phyloP scores from a whole-genome alignment of 1,139 yeast species.

The Candida sp. region DNA sequence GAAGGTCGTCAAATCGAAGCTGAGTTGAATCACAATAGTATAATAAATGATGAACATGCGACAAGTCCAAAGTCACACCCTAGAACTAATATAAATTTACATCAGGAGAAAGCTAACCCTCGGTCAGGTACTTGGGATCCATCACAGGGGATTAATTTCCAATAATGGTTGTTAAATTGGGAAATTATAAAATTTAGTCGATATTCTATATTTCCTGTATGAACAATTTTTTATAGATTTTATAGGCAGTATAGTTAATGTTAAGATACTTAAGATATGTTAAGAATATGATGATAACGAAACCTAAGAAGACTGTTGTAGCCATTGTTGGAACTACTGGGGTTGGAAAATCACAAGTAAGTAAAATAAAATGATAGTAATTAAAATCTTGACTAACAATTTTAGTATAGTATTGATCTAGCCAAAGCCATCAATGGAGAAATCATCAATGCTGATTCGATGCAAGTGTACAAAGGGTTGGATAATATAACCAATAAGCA shows the following conservation, averaged over 20 bases:
- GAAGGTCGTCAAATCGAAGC: constrained; percentile 53
- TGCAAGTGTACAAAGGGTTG: constrained; percentile 82
- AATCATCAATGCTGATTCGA: constrained; percentile 92
- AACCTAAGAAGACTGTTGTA: constrained; percentile 42
- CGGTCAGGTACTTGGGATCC: constrained; percentile 3
- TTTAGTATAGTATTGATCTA: constrained; percentile 65
- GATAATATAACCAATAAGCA: constrained; percentile 90
- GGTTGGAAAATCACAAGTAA: constrained; percentile 89
- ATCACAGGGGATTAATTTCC: background rate
- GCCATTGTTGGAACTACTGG: constrained; percentile 96
- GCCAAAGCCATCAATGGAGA: constrained; percentile 83
- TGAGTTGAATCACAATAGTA: background rate
- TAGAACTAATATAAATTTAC: background rate
- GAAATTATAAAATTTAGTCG: background rate
- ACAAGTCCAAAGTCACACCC: background rate
- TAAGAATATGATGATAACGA: constrained; percentile 21
- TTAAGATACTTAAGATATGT: constrained; percentile 17
- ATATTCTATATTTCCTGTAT: background rate
- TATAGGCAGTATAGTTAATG: constrained; percentile 1
- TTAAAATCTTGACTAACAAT: background rate
- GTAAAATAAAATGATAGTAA: constrained; percentile 11
- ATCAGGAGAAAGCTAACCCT: background rate
- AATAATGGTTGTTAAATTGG: background rate
- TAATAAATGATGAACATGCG: background rate
- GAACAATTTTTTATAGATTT: background rate